phyloP scores from a whole-genome alignment of 495 filamentous ascomycete species.

The Trichoderma reesei region DNA sequence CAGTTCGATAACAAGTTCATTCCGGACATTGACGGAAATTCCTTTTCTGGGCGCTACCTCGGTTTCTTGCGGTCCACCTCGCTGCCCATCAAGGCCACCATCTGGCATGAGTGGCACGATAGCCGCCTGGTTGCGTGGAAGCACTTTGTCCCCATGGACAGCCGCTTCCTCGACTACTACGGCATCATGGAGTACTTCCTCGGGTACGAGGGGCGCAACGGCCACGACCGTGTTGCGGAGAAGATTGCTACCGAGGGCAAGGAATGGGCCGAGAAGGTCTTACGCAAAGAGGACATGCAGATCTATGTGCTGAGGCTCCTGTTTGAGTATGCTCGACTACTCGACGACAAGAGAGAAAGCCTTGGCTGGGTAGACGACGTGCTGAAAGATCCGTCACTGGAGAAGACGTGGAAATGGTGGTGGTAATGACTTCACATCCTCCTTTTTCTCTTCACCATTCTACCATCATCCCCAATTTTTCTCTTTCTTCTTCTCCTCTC shows the following conservation, averaged over 20 bases:
- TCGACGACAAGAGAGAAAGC: slow-evolving; percentile 53
- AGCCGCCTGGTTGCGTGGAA: slow-evolving; percentile 58
- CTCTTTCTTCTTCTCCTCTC: background rate
- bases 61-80: slow-evolving; percentile 56
- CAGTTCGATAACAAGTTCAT: slow-evolving; percentile 55
- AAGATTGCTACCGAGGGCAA: slow-evolving; percentile 53
- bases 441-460: background rate
- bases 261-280: slow-evolving; percentile 58
- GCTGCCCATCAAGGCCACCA: slow-evolving; percentile 60
- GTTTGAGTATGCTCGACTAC: slow-evolving; percentile 60
- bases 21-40: slow-evolving; percentile 64
- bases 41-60: slow-evolving; percentile 60
- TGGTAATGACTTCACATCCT: slow-evolving; percentile 7
- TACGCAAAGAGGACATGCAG: slow-evolving; percentile 62
- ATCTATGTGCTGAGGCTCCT: slow-evolving; percentile 59
- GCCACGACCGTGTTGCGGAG: slow-evolving; percentile 50
- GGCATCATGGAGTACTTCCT: slow-evolving; percentile 74
- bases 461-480: background rate
- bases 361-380: slow-evolving; percentile 56
- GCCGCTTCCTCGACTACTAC: slow-evolving; percentile 64
- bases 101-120: slow-evolving; percentile 72
- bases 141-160: slow-evolving; percentile 82
- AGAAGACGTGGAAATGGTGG: slow-evolving; percentile 10
- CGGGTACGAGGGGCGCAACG: slow-evolving; percentile 36
- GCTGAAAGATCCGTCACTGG: slow-evolving; percentile 10